A percentile compares a stretch with the other conserved stretches of the same genome.
Conservation (phyloP, 2,329 filamentous ascomycete genomes). For the Fusarium sp. region DNA sequence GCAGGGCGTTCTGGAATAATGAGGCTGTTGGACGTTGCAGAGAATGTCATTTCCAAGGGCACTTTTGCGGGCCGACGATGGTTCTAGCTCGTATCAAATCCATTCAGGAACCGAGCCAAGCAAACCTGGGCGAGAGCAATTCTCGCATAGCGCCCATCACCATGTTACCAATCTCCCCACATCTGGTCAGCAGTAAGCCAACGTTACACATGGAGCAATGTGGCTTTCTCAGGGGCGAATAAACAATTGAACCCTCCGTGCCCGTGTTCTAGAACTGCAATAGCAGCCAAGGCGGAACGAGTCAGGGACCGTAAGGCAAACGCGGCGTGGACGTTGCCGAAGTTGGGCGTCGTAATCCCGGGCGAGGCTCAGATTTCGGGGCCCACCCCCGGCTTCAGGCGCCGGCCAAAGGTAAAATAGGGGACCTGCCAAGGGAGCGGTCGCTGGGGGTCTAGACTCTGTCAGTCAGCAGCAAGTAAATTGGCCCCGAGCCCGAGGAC, state of each 20-base stretch:
- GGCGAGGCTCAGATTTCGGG: constrained; percentile 4
- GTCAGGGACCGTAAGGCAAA: neutral
- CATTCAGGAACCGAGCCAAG: neutral
- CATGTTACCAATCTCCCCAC: neutral
- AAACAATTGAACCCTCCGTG: neutral
- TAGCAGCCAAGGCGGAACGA: neutral
- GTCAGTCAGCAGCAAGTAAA: constrained; percentile 22
- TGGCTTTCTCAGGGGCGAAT: neutral
- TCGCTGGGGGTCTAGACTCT: constrained; percentile 32
- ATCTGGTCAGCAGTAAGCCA: neutral
- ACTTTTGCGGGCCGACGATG: neutral
- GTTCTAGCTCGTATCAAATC: constrained; percentile 3
- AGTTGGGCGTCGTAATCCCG: neutral
- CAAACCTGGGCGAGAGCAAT: neutral
- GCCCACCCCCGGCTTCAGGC: constrained; percentile 20
- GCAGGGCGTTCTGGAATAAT: constrained; percentile 29
- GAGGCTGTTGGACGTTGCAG: neutral
- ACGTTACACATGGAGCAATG: neutral
- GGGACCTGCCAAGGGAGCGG: constrained; percentile 31
- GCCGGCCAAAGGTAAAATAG: constrained; percentile 11
- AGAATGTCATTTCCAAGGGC: constrained; percentile 21
- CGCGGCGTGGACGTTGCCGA: constrained; percentile 7
- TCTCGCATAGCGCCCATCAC: neutral
- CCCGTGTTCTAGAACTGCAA: constrained; percentile 4
- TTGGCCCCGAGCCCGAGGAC: neutral